These are phyloP conservation scores for Solanum infundibuliforme DNA, from an alignment of 257 asterid species.

Conservation along the genomic window DNA sequence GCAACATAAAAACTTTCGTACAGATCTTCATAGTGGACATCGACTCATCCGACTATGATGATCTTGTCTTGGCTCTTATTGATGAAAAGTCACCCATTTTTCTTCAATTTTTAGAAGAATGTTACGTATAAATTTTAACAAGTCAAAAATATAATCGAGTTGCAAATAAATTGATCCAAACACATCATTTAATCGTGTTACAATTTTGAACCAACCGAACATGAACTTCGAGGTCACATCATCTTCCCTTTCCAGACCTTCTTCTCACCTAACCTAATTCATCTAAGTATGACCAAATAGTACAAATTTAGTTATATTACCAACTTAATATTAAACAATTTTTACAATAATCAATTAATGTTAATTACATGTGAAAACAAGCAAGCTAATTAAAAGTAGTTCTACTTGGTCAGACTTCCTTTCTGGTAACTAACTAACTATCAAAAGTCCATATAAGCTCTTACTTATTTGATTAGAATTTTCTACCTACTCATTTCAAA, in stretches of 20 bases:
- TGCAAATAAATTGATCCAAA: background rate
- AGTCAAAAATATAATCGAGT: background rate
- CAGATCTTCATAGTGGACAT: no score
- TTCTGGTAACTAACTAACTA: background rate
- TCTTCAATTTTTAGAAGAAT: no score
- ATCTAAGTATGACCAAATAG: background rate
- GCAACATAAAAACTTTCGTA: no score
- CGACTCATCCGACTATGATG: no score
- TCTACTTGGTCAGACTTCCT: background rate
- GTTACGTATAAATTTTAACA: background rate
- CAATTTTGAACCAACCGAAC: background rate
- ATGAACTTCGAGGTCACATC: background rate
- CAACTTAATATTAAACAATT: background rate
- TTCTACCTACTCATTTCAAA: background rate
- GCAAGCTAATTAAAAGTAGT: background rate
- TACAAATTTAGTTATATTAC: background rate
- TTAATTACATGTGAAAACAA: background rate
- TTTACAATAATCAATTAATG: background rate
- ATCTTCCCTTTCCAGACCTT: background rate
- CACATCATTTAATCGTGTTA: background rate
- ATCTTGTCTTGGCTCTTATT: no score
- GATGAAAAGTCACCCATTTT: no score
- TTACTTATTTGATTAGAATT: background rate
- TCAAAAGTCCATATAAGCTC: background rate
- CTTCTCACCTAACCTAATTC: background rate